Evolutionary conservation across 106 monocot species (phyloP), one percentile per base, ranked within the genome.

Genomic region (Apostasia ramifera): DNA sequence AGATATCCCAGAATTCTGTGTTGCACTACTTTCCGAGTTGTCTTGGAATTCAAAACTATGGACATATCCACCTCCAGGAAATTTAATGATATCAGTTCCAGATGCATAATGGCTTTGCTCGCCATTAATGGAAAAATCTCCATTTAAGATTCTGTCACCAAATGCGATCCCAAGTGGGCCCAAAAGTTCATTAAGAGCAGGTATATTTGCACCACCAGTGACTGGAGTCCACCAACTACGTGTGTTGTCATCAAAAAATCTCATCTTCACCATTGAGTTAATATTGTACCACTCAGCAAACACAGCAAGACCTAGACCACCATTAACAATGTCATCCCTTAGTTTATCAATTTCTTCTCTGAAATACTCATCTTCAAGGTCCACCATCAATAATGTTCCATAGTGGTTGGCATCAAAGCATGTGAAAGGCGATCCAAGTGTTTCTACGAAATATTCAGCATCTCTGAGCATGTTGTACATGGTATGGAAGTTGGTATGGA

Each of bases 181-280:
- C 80, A 98, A 72, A 15, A 98, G 90, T 37, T 85, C 90, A 80
- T 98, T 98, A 69, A 98, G 80, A 4, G 98, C 92, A 6, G 98
- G 98, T 63, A 98, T 76, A 70, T 98, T 98, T 76, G 98, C 98
- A 70, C 98, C 98, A 64, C 98, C 98, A 50, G 98, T 98, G 54
- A 98, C 82, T 5, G 98, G 98, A 57, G 98, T 93, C 98, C 98
- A 98, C 98, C 98, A 98, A 74, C 98, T 98, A 39, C 93, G 76
- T 1, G 98, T 98, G 74, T 98, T 98, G 49, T 98, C 98, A 78
- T 98, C 98, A 78, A 98, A 98, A 78, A 98, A 98, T 59, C 77
- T 85, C 98, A 98, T 98, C 76, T 88, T 98, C 5, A 90, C 85
- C 98, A 98, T 98, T 8, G 92, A 89, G 47, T 90, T 87, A 1